phyloP scores from a whole-genome alignment of 305 asterid species.

The Fraxinus latifolia region DNA sequence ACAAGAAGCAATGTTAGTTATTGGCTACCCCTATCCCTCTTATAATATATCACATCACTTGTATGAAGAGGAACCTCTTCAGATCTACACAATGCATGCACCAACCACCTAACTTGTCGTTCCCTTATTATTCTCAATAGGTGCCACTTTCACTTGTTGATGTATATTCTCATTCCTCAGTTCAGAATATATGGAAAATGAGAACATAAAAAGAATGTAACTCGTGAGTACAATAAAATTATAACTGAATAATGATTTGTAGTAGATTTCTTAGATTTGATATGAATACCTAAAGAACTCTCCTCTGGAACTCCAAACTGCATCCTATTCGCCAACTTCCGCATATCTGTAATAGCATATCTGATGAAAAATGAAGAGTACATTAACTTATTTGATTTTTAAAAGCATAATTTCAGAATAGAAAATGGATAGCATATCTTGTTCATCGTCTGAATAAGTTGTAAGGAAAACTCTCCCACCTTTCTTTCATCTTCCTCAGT shows the following conservation, averaged over 20 bases:
- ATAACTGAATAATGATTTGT: neutral
- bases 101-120: neutral
- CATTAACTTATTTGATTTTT: constrained; percentile 16
- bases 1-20: neutral
- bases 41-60: neutral
- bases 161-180: neutral
- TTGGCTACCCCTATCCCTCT: neutral
- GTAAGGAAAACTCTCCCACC: constrained; percentile 39
- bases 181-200: neutral
- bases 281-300: constrained; percentile 77
- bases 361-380: constrained; percentile 39
- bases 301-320: constrained; percentile 93
- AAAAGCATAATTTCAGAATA: neutral
- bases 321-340: constrained; percentile 95
- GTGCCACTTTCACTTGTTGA: neutral
- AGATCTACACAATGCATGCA: neutral
- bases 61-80: neutral
- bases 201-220: neutral
- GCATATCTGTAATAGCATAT: constrained; percentile 93
- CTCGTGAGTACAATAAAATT: neutral
- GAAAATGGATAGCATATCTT: neutral
- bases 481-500: constrained; percentile 93
- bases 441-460: neutral
- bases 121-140: neutral
- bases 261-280: neutral